These are phyloP conservation scores for Porogramme epimiltina DNA, from an alignment of 1,284 basidiomycete genomes.

Conservation along the genomic window DNA sequence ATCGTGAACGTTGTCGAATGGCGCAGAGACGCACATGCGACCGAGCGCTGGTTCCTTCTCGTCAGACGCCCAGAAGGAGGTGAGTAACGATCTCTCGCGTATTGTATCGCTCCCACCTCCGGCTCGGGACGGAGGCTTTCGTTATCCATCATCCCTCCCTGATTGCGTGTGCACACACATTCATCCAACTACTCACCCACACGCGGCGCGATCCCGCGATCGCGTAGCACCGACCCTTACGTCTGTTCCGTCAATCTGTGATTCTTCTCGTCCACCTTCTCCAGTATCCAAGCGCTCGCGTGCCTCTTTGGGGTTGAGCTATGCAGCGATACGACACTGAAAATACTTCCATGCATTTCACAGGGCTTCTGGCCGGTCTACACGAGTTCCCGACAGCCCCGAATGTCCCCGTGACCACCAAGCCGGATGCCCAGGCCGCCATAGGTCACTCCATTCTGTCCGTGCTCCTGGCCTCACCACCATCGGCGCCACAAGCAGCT, in stretches of 20 bases:
- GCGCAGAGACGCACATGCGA: slow-evolving; percentile 36
- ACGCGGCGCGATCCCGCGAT: too few relatives aligned
- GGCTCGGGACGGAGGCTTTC: too few relatives aligned
- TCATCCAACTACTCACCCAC: too few relatives aligned
- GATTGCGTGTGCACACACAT: too few relatives aligned
- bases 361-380: slow-evolving; percentile 88
- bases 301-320: not conserved
- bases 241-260: not conserved
- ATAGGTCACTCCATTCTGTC: slow-evolving; percentile 45
- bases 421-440: slow-evolving; percentile 38
- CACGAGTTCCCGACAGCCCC: slow-evolving; percentile 78
- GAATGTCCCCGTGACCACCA: slow-evolving; percentile 40
- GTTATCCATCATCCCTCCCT: too few relatives aligned
- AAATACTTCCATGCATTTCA: not conserved
- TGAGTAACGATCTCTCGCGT: slow-evolving; percentile 34
- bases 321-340: too few relatives aligned
- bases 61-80: slow-evolving; percentile 83
- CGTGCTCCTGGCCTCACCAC: slow-evolving; percentile 37
- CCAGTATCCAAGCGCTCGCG: too few relatives aligned
- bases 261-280: too few relatives aligned
- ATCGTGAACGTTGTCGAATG: slow-evolving; percentile 87
- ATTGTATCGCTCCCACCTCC: too few relatives aligned
- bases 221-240: too few relatives aligned
- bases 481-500: slow-evolving; percentile 1
- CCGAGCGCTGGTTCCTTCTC: slow-evolving; percentile 68